Evolutionary conservation across 1,284 basidiomycete species (phyloP).

Genomic region (Cryptococcus amylolentus): DNA sequence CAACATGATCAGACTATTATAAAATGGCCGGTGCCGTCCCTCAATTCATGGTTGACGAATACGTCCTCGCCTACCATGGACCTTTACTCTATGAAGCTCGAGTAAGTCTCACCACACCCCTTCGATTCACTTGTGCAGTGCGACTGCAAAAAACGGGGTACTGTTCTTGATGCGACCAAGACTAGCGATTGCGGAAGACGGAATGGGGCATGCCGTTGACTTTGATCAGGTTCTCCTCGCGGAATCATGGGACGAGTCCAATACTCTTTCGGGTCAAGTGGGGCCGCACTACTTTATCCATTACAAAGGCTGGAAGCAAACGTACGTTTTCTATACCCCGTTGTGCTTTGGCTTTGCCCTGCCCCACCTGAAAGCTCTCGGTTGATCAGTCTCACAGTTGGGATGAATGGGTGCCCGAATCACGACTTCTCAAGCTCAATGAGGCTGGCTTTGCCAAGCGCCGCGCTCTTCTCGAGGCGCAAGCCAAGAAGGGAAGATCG

Average conservation of each 20-base stretch:
- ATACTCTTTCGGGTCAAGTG: slow-evolving; percentile 61
- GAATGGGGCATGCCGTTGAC: slow-evolving; percentile 1
- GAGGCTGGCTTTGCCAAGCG: slow-evolving; percentile 81
- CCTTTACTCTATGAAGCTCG: slow-evolving; percentile 94
- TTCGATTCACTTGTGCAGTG: neutral
- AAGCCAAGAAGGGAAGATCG: slow-evolving; percentile 46
- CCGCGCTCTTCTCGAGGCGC: slow-evolving; percentile 51
- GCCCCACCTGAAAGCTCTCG: neutral
- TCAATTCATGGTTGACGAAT: slow-evolving; percentile 60
- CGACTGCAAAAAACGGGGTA: neutral
- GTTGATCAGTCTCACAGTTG: slow-evolving; percentile 58
- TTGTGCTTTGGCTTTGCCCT: neutral
- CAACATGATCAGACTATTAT: neutral
- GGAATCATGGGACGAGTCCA: slow-evolving; percentile 69
- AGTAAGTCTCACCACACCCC: slow-evolving; percentile 44
- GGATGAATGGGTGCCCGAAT: slow-evolving; percentile 95
- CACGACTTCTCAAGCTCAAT: slow-evolving; percentile 79
- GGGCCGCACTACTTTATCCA: slow-evolving; percentile 93
- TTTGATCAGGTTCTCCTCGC: slow-evolving; percentile 65
- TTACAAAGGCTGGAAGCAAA: slow-evolving; percentile 99
- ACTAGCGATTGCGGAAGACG: slow-evolving; percentile 5
- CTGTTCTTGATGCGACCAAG: slow-evolving; percentile 13
- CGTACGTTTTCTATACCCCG: slow-evolving; percentile 55
- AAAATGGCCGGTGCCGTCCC: slow-evolving; percentile 30
- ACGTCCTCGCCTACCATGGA: slow-evolving; percentile 89